Base-by-base conservation (phyloP, 805 yeast species). In the Schwanniomyces sp. region DNA sequence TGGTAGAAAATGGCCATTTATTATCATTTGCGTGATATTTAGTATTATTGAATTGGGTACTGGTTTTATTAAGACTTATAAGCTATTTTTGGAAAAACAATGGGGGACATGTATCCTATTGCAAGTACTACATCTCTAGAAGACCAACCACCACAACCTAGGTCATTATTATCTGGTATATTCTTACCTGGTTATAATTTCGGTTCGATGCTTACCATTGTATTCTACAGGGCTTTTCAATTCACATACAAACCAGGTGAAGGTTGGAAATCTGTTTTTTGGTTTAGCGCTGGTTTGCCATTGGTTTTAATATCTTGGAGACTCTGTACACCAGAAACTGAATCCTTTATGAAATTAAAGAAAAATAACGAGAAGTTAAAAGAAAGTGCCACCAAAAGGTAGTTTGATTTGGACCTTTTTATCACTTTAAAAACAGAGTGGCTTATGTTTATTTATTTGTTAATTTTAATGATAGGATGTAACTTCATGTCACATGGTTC, bases 151-250 rank as follows among this genome's bases (percentile, higher is more conserved):
- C 57, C 61, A 17, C 71, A 64, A 34, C 79, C 85, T 32, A 70
- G 80, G 64, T 85, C 87, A 39, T 71, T 83, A 47, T 64, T 84
- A 40, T 78, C 84, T 25, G 90, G 88, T 42, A 62, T 87, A 34
- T 80, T 90, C 61, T 95, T 88, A 66, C 87, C 88, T 61, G 96
- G 96, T 51, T 89, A 85, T 55, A 84, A 86, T 1, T 75, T 84
- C 42, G 90, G 90, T 27, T 84, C 82, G 54, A 66, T 85, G 26
- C 58, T 84, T 50, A 88, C 83, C 4, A 86, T 82, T 41, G 72
- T 83, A 24, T 85, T 84, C 68, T 79, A 79, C 52, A 73, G 89
- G 62, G 86, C 85, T 29, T 78, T 84, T 50, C 79, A 77, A 11
- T 78, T 75, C 57, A 56, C 57, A 30, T 53, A 75, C 76, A 76